Conservation (phyloP, 768 basidiomycete genomes). For the Leucosporidium yakuticum region DNA sequence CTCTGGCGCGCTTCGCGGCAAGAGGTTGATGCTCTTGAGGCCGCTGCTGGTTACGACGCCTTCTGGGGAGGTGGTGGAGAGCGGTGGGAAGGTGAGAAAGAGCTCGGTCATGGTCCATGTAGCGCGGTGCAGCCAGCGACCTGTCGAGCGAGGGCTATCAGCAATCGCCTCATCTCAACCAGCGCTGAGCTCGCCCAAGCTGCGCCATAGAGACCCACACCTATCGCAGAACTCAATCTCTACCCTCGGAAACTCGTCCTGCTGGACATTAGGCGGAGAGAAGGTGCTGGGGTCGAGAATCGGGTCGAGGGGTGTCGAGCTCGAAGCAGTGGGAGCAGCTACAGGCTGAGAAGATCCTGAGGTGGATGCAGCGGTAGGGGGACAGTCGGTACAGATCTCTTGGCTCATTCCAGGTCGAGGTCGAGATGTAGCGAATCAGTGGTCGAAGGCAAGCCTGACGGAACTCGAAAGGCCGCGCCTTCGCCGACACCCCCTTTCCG, state of each 20-base stretch:
- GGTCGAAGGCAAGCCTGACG: no score
- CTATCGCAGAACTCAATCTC: slow-evolving; percentile 47
- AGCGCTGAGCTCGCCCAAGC: background rate
- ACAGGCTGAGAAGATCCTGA: background rate
- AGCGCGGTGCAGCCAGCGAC: slow-evolving; percentile 43
- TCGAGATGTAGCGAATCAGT: no score
- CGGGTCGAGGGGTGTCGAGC: background rate
- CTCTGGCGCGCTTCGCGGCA: slow-evolving; percentile 43
- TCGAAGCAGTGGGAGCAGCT: background rate
- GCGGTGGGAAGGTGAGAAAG: slow-evolving; percentile 46
- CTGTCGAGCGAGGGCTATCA: background rate
- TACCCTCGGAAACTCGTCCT: slow-evolving; percentile 35
- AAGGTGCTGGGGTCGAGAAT: slow-evolving; percentile 34
- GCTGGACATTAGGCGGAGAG: slow-evolving; percentile 11
- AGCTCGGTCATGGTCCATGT: slow-evolving; percentile 46
- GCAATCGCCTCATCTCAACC: background rate
- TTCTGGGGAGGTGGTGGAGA: background rate
- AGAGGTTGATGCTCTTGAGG: slow-evolving; percentile 41
- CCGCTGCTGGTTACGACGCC: background rate
- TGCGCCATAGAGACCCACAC: slow-evolving; percentile 40
- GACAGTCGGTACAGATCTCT: no score
- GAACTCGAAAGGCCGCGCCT: no score
- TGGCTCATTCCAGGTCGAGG: no score
- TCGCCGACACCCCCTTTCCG: no score
- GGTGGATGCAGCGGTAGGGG: no score